A percentile compares a stretch with the other conserved stretches of the same genome.
phyloP scores from a whole-genome alignment of 495 filamentous ascomycete genomes.

The Penicillium macrosclerotiorum region DNA sequence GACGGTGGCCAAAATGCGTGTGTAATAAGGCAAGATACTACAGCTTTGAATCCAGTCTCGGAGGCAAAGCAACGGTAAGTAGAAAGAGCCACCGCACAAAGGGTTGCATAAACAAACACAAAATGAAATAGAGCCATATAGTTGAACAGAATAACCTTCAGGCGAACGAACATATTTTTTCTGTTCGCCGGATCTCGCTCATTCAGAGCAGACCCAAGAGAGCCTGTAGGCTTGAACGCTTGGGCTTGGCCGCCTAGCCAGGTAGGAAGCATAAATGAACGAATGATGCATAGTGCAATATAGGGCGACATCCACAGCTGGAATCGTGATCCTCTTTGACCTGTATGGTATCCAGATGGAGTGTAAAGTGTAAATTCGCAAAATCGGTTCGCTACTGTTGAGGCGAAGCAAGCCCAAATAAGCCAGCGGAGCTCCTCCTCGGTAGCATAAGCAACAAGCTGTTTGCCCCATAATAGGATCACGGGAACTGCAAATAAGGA shows the following conservation, averaged over 20 bases:
- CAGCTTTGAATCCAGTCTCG: slow-evolving; percentile 20
- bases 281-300: slow-evolving; percentile 39
- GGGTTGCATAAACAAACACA: slow-evolving; percentile 39
- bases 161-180: slow-evolving; percentile 28
- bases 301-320: slow-evolving; percentile 49
- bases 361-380: slow-evolving; percentile 43
- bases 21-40: slow-evolving; percentile 40
- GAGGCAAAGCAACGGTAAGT: slow-evolving; percentile 34
- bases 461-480: slow-evolving; percentile 43
- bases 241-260: slow-evolving; percentile 40
- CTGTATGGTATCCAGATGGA: slow-evolving; percentile 44
- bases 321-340: slow-evolving; percentile 39
- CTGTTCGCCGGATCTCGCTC: slow-evolving; percentile 31
- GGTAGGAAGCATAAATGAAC: slow-evolving; percentile 44
- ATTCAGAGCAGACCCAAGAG: slow-evolving; percentile 29
- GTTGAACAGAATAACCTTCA: slow-evolving; percentile 32
- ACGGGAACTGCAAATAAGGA: slow-evolving; percentile 45
- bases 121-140: slow-evolving; percentile 38
- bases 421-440: slow-evolving; percentile 44
- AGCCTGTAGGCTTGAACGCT: slow-evolving; percentile 37
- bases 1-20: slow-evolving; percentile 50
- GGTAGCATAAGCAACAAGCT: slow-evolving; percentile 42
- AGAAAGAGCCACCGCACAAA: slow-evolving; percentile 34
- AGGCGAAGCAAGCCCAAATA: slow-evolving; percentile 43
- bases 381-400: slow-evolving; percentile 37